Evolutionary conservation across 1,284 basidiomycete species (phyloP).

Genomic region (Naganishia albida): DNA sequence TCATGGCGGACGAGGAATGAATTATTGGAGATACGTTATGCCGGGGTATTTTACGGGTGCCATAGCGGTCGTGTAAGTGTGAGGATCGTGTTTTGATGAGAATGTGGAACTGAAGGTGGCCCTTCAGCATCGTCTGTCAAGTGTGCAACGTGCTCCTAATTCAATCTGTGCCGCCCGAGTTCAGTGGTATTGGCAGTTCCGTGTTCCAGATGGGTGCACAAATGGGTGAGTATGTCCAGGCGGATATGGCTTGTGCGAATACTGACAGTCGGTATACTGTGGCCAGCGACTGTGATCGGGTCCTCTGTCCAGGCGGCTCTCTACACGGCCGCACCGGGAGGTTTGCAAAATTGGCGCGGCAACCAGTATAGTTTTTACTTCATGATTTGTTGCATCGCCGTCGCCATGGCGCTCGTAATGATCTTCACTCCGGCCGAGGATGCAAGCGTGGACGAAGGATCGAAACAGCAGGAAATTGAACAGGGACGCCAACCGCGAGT

Average conservation of each 20-base stretch:
- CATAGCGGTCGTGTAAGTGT: too few species aligned
- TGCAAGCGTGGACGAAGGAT: neutral
- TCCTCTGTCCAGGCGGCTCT: conserved; percentile 49
- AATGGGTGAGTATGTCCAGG: conserved; percentile 9
- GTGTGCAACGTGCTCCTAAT: conserved; percentile 10
- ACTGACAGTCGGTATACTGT: too few species aligned
- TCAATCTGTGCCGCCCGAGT: conserved; percentile 8
- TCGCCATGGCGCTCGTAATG: conserved; percentile 29
- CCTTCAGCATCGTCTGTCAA: conserved; percentile 16
- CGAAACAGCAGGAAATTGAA: too few species aligned
- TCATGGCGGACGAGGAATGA: too few species aligned
- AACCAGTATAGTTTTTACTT: conserved; percentile 45
- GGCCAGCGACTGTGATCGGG: conserved; percentile 41
- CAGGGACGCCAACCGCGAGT: too few species aligned
- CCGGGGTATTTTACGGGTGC: too few species aligned
- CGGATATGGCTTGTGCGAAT: conserved; percentile 48
- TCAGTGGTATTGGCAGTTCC: conserved; percentile 12
- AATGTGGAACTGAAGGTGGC: too few species aligned
- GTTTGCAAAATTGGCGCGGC: conserved; percentile 41
- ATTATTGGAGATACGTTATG: too few species aligned
- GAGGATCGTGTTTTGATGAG: too few species aligned
- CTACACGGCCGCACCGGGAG: conserved; percentile 43
- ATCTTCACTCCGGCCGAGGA: conserved; percentile 2
- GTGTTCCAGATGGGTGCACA: conserved; percentile 14
- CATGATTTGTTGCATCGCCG: conserved; percentile 44